Evolutionary conservation across 306 rosid species (phyloP).

Genomic region (Lathyrus sativus): DNA sequence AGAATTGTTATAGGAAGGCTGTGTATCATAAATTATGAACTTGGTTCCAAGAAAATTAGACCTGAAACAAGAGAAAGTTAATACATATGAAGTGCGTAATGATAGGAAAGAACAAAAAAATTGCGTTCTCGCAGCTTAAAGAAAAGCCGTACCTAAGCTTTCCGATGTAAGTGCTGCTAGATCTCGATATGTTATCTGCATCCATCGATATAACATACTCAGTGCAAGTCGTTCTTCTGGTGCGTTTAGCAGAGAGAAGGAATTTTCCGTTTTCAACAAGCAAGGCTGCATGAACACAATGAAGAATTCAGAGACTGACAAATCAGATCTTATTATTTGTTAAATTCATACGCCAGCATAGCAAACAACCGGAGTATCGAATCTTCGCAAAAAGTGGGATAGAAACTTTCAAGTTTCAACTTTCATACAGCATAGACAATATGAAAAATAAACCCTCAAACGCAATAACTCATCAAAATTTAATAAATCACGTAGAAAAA

Average conservation of each 20-base stretch:
- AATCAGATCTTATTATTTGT: background rate
- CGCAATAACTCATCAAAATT: background rate
- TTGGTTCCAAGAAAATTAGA: conserved; percentile 98
- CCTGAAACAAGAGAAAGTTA: conserved; percentile 48
- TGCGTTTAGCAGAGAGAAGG: conserved; percentile 91
- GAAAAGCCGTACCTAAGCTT: conserved; percentile 69
- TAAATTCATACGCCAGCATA: conserved; percentile 13
- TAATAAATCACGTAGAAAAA: conserved; percentile 22
- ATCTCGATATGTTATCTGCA: conserved; percentile 88
- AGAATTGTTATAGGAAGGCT: conserved; percentile 74
- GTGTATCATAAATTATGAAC: conserved; percentile 89
- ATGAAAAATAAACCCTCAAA: conserved; percentile 1
- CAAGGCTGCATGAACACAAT: conserved; percentile 62
- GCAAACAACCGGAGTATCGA: conserved; percentile 10
- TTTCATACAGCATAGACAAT: background rate
- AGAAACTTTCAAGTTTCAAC: background rate
- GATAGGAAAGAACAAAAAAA: background rate
- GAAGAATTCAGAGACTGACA: conserved; percentile 29
- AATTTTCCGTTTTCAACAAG: conserved; percentile 96
- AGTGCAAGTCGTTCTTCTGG: conserved; percentile 86
- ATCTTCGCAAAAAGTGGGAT: background rate
- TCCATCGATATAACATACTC: conserved; percentile 92
- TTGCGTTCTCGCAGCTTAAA: background rate
- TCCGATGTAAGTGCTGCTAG: conserved; percentile 87
- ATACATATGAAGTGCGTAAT: conserved; percentile 8